phyloP scores from a whole-genome alignment of 2,329 filamentous ascomycete species.

The Clarireedia homoeocarpa region DNA sequence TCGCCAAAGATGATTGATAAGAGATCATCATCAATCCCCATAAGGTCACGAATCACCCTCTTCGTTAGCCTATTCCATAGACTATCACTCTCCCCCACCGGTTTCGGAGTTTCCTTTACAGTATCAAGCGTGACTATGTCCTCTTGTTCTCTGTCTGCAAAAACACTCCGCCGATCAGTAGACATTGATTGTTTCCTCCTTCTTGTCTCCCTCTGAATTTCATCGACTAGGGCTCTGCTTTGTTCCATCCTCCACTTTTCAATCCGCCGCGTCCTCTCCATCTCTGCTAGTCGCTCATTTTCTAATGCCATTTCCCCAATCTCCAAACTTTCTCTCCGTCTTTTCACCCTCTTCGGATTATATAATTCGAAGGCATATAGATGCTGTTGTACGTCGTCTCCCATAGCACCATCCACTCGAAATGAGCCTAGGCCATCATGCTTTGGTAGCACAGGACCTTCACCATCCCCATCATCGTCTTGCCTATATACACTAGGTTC shows the following conservation, averaged over 20 bases:
- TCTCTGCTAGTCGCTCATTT: constrained; percentile 50
- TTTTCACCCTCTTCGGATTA: constrained; percentile 61
- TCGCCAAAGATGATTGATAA: constrained; percentile 86
- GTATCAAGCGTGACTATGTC: constrained; percentile 26
- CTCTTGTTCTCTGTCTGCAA: constrained; percentile 26
- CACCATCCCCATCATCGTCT: constrained; percentile 13
- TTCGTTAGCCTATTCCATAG: constrained; percentile 77
- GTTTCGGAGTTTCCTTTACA: constrained; percentile 22
- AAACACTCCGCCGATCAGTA: constrained; percentile 34
- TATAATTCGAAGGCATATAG: constrained; percentile 84
- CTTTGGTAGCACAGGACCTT: constrained; percentile 64
- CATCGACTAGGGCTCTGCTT: constrained; percentile 73
- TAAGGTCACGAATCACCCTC: constrained; percentile 78
- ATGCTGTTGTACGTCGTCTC: constrained; percentile 64
- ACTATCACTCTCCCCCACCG: constrained; percentile 50
- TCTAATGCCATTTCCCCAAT: constrained; percentile 43
- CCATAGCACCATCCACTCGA: constrained; percentile 49
- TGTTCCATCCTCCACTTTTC: constrained; percentile 91
- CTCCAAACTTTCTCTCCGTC: constrained; percentile 46
- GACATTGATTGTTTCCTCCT: constrained; percentile 57
- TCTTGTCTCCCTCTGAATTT: constrained; percentile 80
- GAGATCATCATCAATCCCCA: constrained; percentile 82
- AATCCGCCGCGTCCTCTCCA: constrained; percentile 74
- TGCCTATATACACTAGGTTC: constrained; percentile 32
- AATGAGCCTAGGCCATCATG: constrained; percentile 93